phyloP scores from a whole-genome alignment of 352 stramenopile species.

The Phytophthora tentaculata region DNA sequence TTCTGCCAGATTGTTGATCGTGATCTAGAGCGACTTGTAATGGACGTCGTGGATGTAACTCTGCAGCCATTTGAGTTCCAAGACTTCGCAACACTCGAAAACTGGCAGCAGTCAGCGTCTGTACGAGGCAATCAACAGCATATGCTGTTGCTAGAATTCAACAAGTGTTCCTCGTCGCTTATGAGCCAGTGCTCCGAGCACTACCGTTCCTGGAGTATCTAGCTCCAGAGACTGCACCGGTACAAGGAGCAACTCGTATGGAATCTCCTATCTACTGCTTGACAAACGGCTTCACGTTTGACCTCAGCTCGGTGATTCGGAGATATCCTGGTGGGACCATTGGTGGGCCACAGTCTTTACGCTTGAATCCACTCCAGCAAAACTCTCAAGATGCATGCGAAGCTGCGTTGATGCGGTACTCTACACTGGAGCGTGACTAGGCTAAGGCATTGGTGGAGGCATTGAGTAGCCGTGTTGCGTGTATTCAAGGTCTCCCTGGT shows the following conservation, averaged over 20 bases:
- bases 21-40: slow-evolving; percentile 32
- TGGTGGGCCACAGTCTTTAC: slow-evolving; percentile 10
- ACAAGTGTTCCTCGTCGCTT: slow-evolving; percentile 59
- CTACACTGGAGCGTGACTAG: slow-evolving; percentile 61
- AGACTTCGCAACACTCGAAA: slow-evolving; percentile 35
- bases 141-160: slow-evolving; percentile 56
- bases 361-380: slow-evolving; percentile 24
- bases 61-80: slow-evolving; percentile 42
- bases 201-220: slow-evolving; percentile 54
- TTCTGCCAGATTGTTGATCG: slow-evolving; percentile 49
- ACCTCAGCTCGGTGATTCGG: slow-evolving; percentile 35
- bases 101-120: slow-evolving; percentile 15
- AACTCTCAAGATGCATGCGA: slow-evolving; percentile 28
- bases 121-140: slow-evolving; percentile 7
- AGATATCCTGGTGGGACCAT: slow-evolving; percentile 7
- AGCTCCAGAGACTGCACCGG: slow-evolving; percentile 22
- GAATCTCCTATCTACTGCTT: slow-evolving; percentile 43
- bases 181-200: slow-evolving; percentile 54
- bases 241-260: slow-evolving; percentile 22
- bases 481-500: slow-evolving; percentile 84
- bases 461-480: slow-evolving; percentile 69
- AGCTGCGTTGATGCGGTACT: slow-evolving; percentile 29
- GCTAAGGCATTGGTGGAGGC: slow-evolving; percentile 70
- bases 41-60: slow-evolving; percentile 39
- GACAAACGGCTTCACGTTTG: slow-evolving; percentile 32